These are phyloP conservation scores for Trichoderma oligosporum DNA, from an alignment of 2,329 filamentous ascomycete species.

Conservation along the genomic window DNA sequence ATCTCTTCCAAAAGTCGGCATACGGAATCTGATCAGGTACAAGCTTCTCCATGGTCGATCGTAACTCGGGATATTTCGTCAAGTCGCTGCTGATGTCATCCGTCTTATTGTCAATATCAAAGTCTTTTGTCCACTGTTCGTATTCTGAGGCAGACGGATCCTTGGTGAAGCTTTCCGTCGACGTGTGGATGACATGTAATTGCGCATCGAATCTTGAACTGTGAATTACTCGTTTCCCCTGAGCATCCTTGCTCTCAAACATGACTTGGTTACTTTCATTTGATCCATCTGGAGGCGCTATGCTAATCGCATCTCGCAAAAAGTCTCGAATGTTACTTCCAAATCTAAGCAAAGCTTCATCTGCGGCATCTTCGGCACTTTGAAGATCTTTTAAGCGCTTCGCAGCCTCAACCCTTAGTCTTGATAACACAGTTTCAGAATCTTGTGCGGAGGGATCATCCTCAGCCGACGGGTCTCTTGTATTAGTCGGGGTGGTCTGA, in stretches of 20 bases:
- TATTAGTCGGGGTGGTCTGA: constrained; percentile 47
- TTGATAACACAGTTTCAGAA: constrained; percentile 65
- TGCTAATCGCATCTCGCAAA: constrained; percentile 82
- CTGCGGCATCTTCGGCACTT: constrained; percentile 88
- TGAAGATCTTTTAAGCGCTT: constrained; percentile 86
- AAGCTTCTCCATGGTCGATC: constrained; percentile 86
- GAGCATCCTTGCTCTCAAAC: constrained; percentile 90
- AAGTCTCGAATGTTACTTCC: constrained; percentile 87
- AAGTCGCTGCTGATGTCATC: constrained; percentile 77
- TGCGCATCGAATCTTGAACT: constrained; percentile 93
- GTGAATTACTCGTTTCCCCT: constrained; percentile 90
- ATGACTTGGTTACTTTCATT: constrained; percentile 61
- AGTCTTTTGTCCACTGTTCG: constrained; percentile 65
- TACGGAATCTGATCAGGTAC: constrained; percentile 95
- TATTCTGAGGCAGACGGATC: constrained; percentile 77
- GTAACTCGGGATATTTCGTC: constrained; percentile 79
- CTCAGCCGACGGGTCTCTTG: constrained; percentile 32
- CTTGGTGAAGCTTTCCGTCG: constrained; percentile 73
- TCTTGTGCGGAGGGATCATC: constrained; percentile 46
- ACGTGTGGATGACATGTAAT: constrained; percentile 90
- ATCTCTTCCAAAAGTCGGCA: constrained; percentile 84
- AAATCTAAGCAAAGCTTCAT: constrained; percentile 90
- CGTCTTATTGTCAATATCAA: constrained; percentile 81
- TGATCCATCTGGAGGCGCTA: constrained; percentile 66
- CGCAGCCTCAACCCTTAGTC: constrained; percentile 71